A percentile compares a stretch with the other conserved stretches of the same genome.
phyloP scores from a whole-genome alignment of 768 basidiomycete species.

The Lepiota venenata region DNA sequence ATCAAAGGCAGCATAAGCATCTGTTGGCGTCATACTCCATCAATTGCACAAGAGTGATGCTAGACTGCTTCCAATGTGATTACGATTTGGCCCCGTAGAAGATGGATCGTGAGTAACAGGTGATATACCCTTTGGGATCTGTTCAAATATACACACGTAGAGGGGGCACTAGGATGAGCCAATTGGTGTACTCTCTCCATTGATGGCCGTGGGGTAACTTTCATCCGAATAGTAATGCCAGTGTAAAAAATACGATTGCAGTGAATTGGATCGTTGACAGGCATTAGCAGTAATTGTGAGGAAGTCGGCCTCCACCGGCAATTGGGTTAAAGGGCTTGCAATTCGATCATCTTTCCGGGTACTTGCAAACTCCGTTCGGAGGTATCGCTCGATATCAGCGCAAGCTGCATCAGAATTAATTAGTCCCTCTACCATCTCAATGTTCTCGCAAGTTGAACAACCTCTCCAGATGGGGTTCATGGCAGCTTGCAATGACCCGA shows the following conservation, averaged over 20 bases:
- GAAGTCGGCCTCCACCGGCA: not conserved
- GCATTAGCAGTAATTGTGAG: not conserved
- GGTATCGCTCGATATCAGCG: too few relatives aligned
- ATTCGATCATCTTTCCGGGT: not conserved
- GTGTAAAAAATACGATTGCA: not conserved
- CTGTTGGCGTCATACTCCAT: too few relatives aligned
- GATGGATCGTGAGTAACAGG: not conserved
- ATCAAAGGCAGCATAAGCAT: too few relatives aligned
- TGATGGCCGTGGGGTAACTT: not conserved
- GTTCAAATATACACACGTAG: conserved; percentile 4
- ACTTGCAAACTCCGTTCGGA: not conserved
- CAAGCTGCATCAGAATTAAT: not conserved
- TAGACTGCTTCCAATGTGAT: too few relatives aligned
- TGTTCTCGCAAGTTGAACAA: not conserved
- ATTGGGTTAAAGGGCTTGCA: not conserved
- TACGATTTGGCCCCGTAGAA: too few relatives aligned
- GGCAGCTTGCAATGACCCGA: conserved; percentile 2
- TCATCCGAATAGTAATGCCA: not conserved
- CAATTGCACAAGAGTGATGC: too few relatives aligned
- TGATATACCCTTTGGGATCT: not conserved
- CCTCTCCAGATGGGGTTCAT: not conserved
- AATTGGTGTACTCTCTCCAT: not conserved
- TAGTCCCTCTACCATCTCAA: not conserved
- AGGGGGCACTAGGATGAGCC: conserved; percentile 6
- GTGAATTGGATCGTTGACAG: not conserved